A percentile compares a stretch with the other conserved stretches of the same genome.
phyloP scores from a whole-genome alignment of 176 grass and related monocot species.

The Oryza rufipogon region DNA sequence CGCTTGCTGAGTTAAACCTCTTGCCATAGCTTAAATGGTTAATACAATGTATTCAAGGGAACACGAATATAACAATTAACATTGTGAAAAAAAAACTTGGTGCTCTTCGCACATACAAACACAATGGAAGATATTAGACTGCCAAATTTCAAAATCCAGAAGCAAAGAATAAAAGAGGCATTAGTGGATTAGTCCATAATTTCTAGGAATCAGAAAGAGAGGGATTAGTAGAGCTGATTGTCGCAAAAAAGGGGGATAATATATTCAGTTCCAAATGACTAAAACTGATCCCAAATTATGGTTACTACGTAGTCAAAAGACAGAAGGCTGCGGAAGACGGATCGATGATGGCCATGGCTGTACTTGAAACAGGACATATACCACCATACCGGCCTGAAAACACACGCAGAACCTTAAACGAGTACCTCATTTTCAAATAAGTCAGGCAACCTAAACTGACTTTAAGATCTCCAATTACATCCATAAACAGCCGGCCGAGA shows the following conservation, averaged over 20 bases:
- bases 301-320: constrained; percentile 45
- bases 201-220: not conserved
- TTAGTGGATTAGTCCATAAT: not conserved
- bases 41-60: not conserved
- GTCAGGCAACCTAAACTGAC: constrained; percentile 46
- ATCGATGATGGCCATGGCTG: constrained; percentile 24
- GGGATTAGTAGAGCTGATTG: not conserved
- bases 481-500: constrained; percentile 34
- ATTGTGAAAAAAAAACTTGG: not conserved
- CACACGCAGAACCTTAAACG: constrained; percentile 27
- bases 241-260: constrained; percentile 14
- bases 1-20: not conserved
- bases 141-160: too few relatives aligned
- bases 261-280: constrained; percentile 31
- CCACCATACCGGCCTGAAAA: constrained; percentile 38
- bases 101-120: not conserved
- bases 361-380: constrained; percentile 9
- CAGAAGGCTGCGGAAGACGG: constrained; percentile 26
- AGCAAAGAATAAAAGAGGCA: not conserved
- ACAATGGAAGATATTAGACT: not conserved
- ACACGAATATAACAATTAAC: too few relatives aligned
- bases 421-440: constrained; percentile 44
- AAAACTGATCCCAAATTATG: constrained; percentile 50
- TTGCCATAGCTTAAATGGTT: too few relatives aligned
- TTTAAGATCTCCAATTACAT: constrained; percentile 59